Evolutionary conservation across 208 protist species (phyloP).

Genomic region (Crithidia brevicula): DNA sequence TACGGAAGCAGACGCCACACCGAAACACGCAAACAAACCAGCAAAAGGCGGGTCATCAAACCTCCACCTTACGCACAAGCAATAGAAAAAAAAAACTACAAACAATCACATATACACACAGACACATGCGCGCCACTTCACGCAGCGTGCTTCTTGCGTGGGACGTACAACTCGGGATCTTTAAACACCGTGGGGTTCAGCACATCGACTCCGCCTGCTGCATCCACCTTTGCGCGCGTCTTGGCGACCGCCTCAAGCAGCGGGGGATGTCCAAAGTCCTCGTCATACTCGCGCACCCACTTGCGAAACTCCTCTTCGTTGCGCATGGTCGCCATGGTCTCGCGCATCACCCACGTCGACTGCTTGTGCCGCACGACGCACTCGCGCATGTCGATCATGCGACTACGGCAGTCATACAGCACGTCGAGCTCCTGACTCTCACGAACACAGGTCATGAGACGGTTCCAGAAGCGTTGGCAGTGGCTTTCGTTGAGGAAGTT

Average conservation of each 20-base stretch:
- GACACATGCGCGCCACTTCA: too few relatives aligned
- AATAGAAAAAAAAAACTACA: not conserved
- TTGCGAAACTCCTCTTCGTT: slow-evolving; percentile 68
- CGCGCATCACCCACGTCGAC: slow-evolving; percentile 81
- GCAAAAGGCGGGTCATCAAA: too few relatives aligned
- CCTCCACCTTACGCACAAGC: too few relatives aligned
- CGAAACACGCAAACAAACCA: too few relatives aligned
- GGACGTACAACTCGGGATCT: slow-evolving; percentile 85
- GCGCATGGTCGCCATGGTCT: slow-evolving; percentile 81
- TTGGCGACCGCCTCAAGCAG: slow-evolving; percentile 79
- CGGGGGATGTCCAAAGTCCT: slow-evolving; percentile 79
- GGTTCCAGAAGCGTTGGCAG: slow-evolving; percentile 84
- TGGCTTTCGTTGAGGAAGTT: slow-evolving; percentile 76
- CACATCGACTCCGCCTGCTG: slow-evolving; percentile 73
- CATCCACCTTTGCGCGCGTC: slow-evolving; percentile 60
- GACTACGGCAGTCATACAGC: slow-evolving; percentile 87
- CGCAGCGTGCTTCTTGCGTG: slow-evolving; percentile 12
- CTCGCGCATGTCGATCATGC: slow-evolving; percentile 84
- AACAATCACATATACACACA: not conserved
- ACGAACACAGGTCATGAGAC: slow-evolving; percentile 81
- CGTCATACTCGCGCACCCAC: slow-evolving; percentile 81
- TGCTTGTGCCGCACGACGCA: slow-evolving; percentile 85
- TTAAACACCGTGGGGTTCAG: slow-evolving; percentile 88
- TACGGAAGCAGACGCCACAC: too few relatives aligned
- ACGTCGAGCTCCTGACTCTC: slow-evolving; percentile 89